A percentile compares a stretch with the other conserved stretches of the same genome.
These are phyloP conservation scores for Ophioceras dolichostomum DNA, from an alignment of 2,329 filamentous ascomycete species.

Conservation along the genomic window DNA sequence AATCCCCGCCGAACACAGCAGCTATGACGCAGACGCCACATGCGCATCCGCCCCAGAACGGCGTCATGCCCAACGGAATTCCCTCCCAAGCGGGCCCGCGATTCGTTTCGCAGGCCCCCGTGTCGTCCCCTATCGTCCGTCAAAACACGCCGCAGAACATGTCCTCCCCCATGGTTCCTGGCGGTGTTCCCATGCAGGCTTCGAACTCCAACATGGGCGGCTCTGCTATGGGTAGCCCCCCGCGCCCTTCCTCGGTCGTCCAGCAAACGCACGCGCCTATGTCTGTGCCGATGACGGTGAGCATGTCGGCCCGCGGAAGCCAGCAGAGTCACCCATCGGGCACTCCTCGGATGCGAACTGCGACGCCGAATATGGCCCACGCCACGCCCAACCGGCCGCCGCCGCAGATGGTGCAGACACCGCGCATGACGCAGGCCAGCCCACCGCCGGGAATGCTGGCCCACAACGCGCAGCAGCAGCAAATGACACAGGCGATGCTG, in stretches of 20 bases:
- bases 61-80: constrained; percentile 17
- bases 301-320: constrained; percentile 52
- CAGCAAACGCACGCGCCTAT: constrained; percentile 45
- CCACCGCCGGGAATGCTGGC: constrained; percentile 46
- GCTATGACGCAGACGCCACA: constrained; percentile 27
- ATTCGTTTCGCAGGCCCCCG: constrained; percentile 48
- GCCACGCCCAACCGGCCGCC: constrained; percentile 45
- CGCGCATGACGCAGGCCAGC: constrained; percentile 42
- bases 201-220: constrained; percentile 56
- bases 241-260: constrained; percentile 53
- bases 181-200: constrained; percentile 49
- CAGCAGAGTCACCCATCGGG: constrained; percentile 53
- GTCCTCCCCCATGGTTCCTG: constrained; percentile 50
- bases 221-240: constrained; percentile 33
- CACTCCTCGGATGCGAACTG: constrained; percentile 49
- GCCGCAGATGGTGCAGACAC: constrained; percentile 36
- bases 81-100: constrained; percentile 30
- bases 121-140: constrained; percentile 54
- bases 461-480: constrained; percentile 31
- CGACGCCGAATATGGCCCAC: constrained; percentile 48
- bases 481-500: constrained; percentile 40
- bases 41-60: constrained; percentile 28
- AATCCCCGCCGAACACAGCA: constrained; percentile 17
- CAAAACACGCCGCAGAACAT: constrained; percentile 53
- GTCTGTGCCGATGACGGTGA: constrained; percentile 46